Percentiles rank a stretch among this genome's conserved stretches.
phyloP scores from a whole-genome alignment of 352 stramenopile species.

The Globisporangium alternatum region DNA sequence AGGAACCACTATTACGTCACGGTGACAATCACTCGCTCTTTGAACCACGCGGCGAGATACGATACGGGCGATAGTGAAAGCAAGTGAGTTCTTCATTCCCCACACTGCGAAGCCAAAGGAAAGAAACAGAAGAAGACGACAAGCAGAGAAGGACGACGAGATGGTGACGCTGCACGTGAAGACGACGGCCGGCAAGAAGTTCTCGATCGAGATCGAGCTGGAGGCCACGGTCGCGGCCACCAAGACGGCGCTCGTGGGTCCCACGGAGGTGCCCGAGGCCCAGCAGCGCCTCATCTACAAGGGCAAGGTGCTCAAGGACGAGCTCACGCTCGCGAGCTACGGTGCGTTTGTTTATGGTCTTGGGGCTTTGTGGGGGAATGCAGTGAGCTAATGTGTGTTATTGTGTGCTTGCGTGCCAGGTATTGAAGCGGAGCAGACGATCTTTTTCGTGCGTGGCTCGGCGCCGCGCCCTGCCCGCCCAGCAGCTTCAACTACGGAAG shows the following conservation, averaged over 20 bases:
- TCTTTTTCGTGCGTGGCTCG: constrained; percentile 85
- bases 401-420: constrained; percentile 22
- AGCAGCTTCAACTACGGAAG: constrained; percentile 18
- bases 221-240: constrained; percentile 66
- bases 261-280: constrained; percentile 63
- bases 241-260: constrained; percentile 69
- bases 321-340: constrained; percentile 80
- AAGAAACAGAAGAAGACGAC: neutral
- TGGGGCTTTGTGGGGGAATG: neutral
- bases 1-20: constrained; percentile 1
- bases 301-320: constrained; percentile 90
- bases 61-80: neutral
- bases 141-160: neutral
- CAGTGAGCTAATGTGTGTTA: neutral
- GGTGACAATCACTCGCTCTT: neutral
- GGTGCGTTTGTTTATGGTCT: constrained; percentile 29
- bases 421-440: constrained; percentile 74
- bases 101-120: neutral
- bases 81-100: neutral
- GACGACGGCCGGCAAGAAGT: constrained; percentile 80
- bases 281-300: constrained; percentile 90
- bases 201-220: constrained; percentile 72
- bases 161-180: constrained; percentile 84
- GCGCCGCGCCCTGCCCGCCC: constrained; percentile 26
- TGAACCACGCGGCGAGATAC: neutral